Evolutionary conservation across 2,329 filamentous ascomycete genomes (phyloP), one percentile per base, ranked within the genome.

Genomic region (Colletotrichum gloeosporioides): DNA sequence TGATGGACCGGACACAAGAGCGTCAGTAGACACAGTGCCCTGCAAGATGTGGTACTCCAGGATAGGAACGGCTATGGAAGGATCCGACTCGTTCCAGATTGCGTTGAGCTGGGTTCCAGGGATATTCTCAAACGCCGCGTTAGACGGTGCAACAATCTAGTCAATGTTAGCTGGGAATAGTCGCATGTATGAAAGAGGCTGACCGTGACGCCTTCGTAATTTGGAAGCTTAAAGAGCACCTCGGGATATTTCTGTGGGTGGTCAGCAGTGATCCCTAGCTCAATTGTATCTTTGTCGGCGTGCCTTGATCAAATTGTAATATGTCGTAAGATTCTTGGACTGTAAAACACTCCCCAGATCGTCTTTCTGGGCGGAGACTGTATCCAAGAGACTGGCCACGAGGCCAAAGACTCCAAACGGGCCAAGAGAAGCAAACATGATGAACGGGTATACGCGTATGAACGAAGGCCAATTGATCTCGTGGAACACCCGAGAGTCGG

Each of bases 41-140:
- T 88, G 85, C 31, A 93, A 84, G 67, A 93, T 88, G 83, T 94
- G 92, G 82, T 94, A 94, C 67, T 88, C 84, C 7, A 94, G 87
- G 36, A 93, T 87, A 39, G 83, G 82, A n/a, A 87, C 82, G 5
- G 87, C 84, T 10, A 90, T 85, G 53, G 85, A 83, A 66, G 83
- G 81, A 79, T 89, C 82, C 7, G 90, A 84, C 10, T 85, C 81
- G 10, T 86, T 83, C 81, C 86, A 89, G n/a, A 90, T 79, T 67
- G 86, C 86, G 31, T 85, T 84, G 49, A 91, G 83, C 12, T 87
- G 85, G n/a, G 87, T 89, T 77, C 88, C 90, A 12, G 87, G 86
- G 67, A 92, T 90, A 69, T 88, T 86, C 22, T 88, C 85, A 83
- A 93, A 92, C 18, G 91, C 91, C 3, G 86, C 84, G 79, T 92